Evolutionary conservation across 163 green algal species (phyloP).

Genomic region (Picocystis sp.): DNA sequence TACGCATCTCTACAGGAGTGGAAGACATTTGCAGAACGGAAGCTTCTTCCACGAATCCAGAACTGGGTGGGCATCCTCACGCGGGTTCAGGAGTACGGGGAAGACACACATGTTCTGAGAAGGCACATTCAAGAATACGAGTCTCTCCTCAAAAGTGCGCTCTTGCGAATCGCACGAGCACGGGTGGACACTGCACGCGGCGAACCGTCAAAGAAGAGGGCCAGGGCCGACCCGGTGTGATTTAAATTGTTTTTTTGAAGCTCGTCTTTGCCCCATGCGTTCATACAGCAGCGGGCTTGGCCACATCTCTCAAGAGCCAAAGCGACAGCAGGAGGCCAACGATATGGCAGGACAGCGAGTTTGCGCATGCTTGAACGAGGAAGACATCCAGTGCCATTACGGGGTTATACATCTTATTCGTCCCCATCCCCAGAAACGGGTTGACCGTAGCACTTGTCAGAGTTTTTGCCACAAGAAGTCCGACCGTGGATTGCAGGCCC

Average conservation of each 20-base stretch:
- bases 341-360: conserved; percentile 27
- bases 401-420: conserved; percentile 58
- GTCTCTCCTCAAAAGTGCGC: too few species aligned
- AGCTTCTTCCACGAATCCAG: too few species aligned
- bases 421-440: conserved; percentile 58
- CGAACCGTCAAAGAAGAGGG: background rate
- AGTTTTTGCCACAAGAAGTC: conserved; percentile 83
- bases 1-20: too few species aligned
- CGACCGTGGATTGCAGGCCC: conserved; percentile 53
- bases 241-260: background rate
- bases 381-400: conserved; percentile 90
- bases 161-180: too few species aligned
- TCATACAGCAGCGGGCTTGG: conserved; percentile 1
- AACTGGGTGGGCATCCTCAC: too few species aligned
- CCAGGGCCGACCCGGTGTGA: background rate
- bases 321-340: conserved; percentile 21
- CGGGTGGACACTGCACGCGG: background rate
- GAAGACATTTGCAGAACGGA: too few species aligned
- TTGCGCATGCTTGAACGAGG: conserved; percentile 55
- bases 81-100: too few species aligned
- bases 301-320: conserved; percentile 14
- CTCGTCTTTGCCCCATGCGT: background rate
- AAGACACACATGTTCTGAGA: too few species aligned
- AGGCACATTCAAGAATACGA: too few species aligned
- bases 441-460: conserved; percentile 72